A percentile compares a stretch with the other conserved stretches of the same genome.
Evolutionary conservation across 108 stramenopile genomes (phyloP).

Genomic region (Cyclotella sp.): DNA sequence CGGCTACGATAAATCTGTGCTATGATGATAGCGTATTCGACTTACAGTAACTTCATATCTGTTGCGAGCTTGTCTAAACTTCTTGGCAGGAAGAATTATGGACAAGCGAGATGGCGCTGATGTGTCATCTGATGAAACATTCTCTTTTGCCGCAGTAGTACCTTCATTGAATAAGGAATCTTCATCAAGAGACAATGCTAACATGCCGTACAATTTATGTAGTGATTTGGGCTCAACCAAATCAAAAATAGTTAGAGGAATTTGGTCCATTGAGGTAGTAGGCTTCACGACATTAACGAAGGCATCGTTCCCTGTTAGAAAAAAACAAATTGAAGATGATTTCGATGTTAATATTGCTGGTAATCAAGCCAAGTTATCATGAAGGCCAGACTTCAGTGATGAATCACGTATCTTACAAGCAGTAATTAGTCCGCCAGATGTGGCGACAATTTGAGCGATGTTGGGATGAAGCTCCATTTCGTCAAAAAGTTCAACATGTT

Average conservation of each 20-base stretch:
- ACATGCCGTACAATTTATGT: slow-evolving; percentile 39
- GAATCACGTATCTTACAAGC: slow-evolving; percentile 26
- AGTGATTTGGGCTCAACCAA: slow-evolving; percentile 38
- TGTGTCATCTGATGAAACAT: background rate
- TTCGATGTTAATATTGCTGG: background rate
- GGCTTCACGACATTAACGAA: slow-evolving; percentile 11
- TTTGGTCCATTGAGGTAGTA: slow-evolving; percentile 6
- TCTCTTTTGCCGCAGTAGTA: background rate
- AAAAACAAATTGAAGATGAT: background rate
- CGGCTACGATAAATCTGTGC: background rate
- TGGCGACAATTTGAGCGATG: slow-evolving; percentile 38
- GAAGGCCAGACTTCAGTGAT: background rate
- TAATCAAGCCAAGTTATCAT: background rate
- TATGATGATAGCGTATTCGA: background rate
- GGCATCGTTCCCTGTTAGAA: slow-evolving; percentile 15
- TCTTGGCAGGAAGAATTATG: slow-evolving; percentile 38
- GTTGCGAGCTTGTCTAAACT: background rate
- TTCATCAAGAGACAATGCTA: slow-evolving; percentile 41
- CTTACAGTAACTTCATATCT: slow-evolving; percentile 44
- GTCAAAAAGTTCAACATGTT: slow-evolving; percentile 27
- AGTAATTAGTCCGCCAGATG: slow-evolving; percentile 42
- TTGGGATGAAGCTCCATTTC: slow-evolving; percentile 37
- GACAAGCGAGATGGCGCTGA: slow-evolving; percentile 39
- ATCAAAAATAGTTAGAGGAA: slow-evolving; percentile 43
- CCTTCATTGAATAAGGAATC: slow-evolving; percentile 6